Base-by-base conservation (phyloP, 2,329 filamentous ascomycete genomes). In the Beauveria varroae region DNA sequence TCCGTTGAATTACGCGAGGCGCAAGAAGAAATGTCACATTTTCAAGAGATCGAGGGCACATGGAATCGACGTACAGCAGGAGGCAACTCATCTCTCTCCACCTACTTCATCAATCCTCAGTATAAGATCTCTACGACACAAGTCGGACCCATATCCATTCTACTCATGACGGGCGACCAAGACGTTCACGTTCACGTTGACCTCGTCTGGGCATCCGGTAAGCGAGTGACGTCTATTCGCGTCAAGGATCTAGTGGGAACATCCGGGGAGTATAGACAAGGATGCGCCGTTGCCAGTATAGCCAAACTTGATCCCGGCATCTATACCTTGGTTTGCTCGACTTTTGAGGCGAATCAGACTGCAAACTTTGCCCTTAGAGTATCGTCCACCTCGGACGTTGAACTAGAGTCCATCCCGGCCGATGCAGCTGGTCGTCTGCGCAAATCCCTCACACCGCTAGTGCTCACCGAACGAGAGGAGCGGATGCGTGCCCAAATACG, bases 281-380 rank as follows among this genome's bases (percentile, higher is more conserved):
- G 89, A 30, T 90, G 89, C 70, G 89, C 90, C 4, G 78, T 92
- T 37, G 86, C 88, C 3, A 84, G 90, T 64, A 76, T 83, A 66
- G 72, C 68, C 69, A 65, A 77, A 22, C 76, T 96, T 20, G 85
- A 86, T 44, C 76, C 84, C 1, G 93, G 93, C 0, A 80, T 80
- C 0, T 99, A 98, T 73, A 97, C 91, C 0, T 81, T 96, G 61
- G 88, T 97, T 7, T 93, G 89, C 71, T 96, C 91, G 2, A 96
- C 93, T 0, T 98, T 96, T 71, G 91, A 96, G 64, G 82, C 88
- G 0, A 88, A 88, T 9, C 90, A 96, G 69, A 78, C 85, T 1
- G 90, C 89, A 3, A 80, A 81, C 54, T 98, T 96, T 69, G 84
- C 81, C 0, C 79, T 99, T 9, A 84, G 86, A 61, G 80, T 97